These are phyloP conservation scores for Amylostereum areolatum DNA, from an alignment of 1,284 basidiomycete genomes.

Conservation along the genomic window DNA sequence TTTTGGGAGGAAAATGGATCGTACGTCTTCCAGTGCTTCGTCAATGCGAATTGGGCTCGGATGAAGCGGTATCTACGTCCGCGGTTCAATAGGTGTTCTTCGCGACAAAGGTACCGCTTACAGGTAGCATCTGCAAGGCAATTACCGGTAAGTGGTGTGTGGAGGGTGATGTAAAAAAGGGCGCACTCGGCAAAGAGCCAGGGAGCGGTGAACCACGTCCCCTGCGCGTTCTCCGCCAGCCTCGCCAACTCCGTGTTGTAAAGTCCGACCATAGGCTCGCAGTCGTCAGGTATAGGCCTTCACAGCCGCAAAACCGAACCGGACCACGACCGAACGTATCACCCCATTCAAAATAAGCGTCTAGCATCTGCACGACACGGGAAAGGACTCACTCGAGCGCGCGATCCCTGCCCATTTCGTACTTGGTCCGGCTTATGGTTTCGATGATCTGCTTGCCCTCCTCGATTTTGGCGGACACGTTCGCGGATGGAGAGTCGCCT, in stretches of 20 bases:
- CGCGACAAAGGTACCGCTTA: slow-evolving; percentile 23
- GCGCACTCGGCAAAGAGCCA: slow-evolving; percentile 93
- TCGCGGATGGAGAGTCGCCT: slow-evolving; percentile 7
- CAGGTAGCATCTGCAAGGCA: slow-evolving; percentile 52
- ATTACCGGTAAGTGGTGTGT: slow-evolving; percentile 3
- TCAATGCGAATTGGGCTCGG: slow-evolving; percentile 68
- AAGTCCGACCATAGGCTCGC: slow-evolving; percentile 55
- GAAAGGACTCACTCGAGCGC: slow-evolving; percentile 54
- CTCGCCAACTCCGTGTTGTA: slow-evolving; percentile 72
- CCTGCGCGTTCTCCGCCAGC: slow-evolving; percentile 42
- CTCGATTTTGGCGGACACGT: slow-evolving; percentile 35
- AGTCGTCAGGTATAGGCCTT: slow-evolving; percentile 70
- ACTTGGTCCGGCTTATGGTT: slow-evolving; percentile 77
- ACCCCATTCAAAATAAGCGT: background rate
- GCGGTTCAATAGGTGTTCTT: background rate
- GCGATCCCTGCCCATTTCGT: slow-evolving; percentile 84
- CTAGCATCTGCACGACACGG: background rate
- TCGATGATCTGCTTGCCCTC: slow-evolving; percentile 83
- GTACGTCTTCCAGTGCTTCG: slow-evolving; percentile 68
- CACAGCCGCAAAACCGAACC: background rate
- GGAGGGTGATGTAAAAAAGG: background rate
- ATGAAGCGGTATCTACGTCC: slow-evolving; percentile 75
- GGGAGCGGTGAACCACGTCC: slow-evolving; percentile 88
- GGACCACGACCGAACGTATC: background rate
- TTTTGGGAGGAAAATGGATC: slow-evolving; percentile 89